Evolutionary conservation across 495 filamentous ascomycete species (phyloP).

Genomic region (Xylaria intraflava): DNA sequence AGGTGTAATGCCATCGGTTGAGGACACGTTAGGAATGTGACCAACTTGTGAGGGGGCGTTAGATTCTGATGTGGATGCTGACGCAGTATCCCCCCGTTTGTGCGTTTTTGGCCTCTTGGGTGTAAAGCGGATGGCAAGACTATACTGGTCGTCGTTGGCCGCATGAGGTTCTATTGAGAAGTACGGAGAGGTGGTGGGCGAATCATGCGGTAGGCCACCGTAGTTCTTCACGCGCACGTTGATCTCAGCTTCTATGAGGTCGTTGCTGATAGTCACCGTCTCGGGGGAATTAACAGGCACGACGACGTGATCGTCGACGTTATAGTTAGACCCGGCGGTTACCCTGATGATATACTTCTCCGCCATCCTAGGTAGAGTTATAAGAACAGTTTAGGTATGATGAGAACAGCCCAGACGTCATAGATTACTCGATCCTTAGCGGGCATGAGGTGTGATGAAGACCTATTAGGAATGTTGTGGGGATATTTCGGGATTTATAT

Average conservation of each 20-base stretch:
- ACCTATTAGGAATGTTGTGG: too few species aligned
- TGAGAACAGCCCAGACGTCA: too few species aligned
- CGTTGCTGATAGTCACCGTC: conserved; percentile 51
- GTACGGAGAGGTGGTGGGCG: conserved; percentile 59
- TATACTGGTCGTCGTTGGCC: conserved; percentile 66
- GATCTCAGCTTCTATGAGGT: conserved; percentile 54
- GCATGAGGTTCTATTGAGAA: conserved; percentile 62
- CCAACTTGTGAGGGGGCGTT: neutral
- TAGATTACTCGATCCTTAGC: too few species aligned
- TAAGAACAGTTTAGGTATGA: too few species aligned
- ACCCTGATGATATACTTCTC: conserved; percentile 64
- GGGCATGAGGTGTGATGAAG: too few species aligned
- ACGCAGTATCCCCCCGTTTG: neutral
- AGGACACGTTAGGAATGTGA: neutral
- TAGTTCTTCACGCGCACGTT: conserved; percentile 61
- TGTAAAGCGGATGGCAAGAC: conserved; percentile 66
- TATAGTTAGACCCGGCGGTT: conserved; percentile 69
- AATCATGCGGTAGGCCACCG: conserved; percentile 50
- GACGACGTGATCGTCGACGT: conserved; percentile 54
- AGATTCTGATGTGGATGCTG: neutral
- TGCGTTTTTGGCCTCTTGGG: conserved; percentile 44
- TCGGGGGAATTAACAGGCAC: conserved; percentile 65
- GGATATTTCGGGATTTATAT: too few species aligned
- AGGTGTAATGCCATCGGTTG: neutral
- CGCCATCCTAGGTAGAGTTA: too few species aligned